A percentile compares a stretch with the other conserved stretches of the same genome.
These are phyloP conservation scores for Candida koratica DNA, from an alignment of 805 yeast species.

Conservation along the genomic window DNA sequence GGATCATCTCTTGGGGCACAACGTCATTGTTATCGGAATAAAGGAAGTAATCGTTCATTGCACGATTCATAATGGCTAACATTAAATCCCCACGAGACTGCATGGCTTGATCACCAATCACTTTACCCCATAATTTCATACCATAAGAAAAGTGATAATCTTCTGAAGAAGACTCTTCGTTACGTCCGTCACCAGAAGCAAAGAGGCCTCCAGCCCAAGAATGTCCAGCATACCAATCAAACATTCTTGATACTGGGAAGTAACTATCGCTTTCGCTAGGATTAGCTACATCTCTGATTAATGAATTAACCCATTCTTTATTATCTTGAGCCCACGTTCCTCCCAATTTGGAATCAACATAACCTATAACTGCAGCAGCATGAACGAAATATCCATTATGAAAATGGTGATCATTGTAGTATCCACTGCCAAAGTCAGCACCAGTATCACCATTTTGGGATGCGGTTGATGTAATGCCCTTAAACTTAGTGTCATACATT, in stretches of 20 bases:
- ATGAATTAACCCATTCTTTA: constrained; percentile 54
- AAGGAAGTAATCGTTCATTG: constrained; percentile 54
- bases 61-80: constrained; percentile 53
- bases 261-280: constrained; percentile 51
- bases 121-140: constrained; percentile 63
- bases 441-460: constrained; percentile 42
- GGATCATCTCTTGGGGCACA: constrained; percentile 50
- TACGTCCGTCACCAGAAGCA: constrained; percentile 68
- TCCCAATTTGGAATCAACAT: constrained; percentile 51
- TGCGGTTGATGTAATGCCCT: constrained; percentile 55
- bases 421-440: constrained; percentile 67
- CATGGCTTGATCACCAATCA: constrained; percentile 53
- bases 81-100: constrained; percentile 56
- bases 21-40: constrained; percentile 48
- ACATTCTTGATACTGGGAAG: constrained; percentile 70
- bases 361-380: constrained; percentile 77
- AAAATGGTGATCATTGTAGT: constrained; percentile 84
- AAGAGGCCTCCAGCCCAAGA: constrained; percentile 76
- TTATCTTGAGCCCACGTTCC: constrained; percentile 51
- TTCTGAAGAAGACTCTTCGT: constrained; percentile 71
- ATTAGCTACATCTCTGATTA: constrained; percentile 66
- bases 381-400: constrained; percentile 82
- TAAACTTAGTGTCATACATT: constrained; percentile 51
- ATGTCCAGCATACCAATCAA: constrained; percentile 75
- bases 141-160: constrained; percentile 71